phyloP scores from a whole-genome alignment of 139 green algal species.

The Diplosphaera chodatii region DNA sequence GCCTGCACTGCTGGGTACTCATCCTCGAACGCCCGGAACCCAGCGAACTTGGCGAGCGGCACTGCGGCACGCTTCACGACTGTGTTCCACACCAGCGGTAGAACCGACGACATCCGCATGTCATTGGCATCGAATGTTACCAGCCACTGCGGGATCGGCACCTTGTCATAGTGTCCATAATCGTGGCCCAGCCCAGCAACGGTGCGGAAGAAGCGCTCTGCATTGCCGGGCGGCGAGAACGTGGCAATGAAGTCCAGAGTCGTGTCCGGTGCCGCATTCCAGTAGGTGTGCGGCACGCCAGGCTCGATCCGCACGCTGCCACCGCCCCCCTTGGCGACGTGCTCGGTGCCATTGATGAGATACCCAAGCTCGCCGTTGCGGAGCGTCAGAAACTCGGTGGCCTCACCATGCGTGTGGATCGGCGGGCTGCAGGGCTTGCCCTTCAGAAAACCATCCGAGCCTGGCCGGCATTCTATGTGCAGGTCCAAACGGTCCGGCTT shows the following conservation, averaged over 20 bases:
- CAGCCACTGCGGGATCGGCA: background rate
- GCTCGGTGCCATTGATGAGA: background rate
- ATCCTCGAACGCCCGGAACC: background rate
- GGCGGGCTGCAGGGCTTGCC: background rate
- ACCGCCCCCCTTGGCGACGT: background rate
- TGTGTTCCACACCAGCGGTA: background rate
- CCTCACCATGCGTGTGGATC: too few relatives aligned
- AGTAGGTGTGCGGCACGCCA: background rate
- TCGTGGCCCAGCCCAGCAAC: background rate
- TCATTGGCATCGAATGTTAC: background rate
- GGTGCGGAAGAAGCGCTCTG: background rate
- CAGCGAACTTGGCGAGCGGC: background rate
- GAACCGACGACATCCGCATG: background rate
- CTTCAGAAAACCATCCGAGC: background rate
- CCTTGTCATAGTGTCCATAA: background rate
- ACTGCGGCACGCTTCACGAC: background rate
- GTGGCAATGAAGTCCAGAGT: background rate
- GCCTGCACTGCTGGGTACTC: background rate
- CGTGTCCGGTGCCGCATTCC: background rate
- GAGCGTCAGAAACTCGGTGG: background rate
- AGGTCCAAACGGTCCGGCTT: background rate
- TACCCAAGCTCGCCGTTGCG: background rate
- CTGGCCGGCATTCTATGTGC: background rate
- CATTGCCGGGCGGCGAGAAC: background rate
- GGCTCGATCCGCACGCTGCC: background rate